Evolutionary conservation across 441 rosid species (phyloP), one percentile per base, ranked within the genome.

Genomic region (Populus hybrid): DNA sequence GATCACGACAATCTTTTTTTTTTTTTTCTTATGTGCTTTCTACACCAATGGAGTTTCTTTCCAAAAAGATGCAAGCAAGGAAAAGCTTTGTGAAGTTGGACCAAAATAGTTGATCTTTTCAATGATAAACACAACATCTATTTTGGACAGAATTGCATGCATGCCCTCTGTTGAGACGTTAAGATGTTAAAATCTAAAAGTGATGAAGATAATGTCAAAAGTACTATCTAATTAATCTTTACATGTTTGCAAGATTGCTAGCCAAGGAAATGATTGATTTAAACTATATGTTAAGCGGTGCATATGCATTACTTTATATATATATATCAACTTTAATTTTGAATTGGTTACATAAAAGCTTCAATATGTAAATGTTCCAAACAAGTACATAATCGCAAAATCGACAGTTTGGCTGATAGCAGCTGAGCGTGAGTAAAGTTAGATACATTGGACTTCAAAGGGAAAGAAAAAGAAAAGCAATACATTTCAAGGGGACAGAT

Each of bases 11-110:
- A 8, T 38, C 69, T 74, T 26, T 6, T 35, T 34, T 8, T 18
- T 38, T 16, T 34, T 8, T 18, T 38, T 8, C 24, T 7, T 24
- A 2, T 9, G 63, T 40, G 70, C 61, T 65, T 20, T 1, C 77
- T 21, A 26, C 63, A 74, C 63, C 28, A 74, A 65, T 9, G 61
- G 21, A 20, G 10, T 16, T 74, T 40, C 69, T 74, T 74, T 35
- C 10, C 20, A 20, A 66, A 63, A 66, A 40, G 77, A 64, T 66
- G 12, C 12, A 74, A 9, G n/a, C 7, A 74, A 66, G 40, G 71
- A 18, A 64, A 26, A 26, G 11, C 70, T 66, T 74, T 38, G 16
- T 0, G 6, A 8, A 10, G 61, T 74, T 74, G 6, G 71, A 65
- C 63, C 63, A 74, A 66, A 18, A 40, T 40, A 74, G 28, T 74